Percentiles rank a stretch among this genome's conserved stretches.
Evolutionary conservation across 176 grass and related monocot species (phyloP).

Genomic region (Triticum turgidum): DNA sequence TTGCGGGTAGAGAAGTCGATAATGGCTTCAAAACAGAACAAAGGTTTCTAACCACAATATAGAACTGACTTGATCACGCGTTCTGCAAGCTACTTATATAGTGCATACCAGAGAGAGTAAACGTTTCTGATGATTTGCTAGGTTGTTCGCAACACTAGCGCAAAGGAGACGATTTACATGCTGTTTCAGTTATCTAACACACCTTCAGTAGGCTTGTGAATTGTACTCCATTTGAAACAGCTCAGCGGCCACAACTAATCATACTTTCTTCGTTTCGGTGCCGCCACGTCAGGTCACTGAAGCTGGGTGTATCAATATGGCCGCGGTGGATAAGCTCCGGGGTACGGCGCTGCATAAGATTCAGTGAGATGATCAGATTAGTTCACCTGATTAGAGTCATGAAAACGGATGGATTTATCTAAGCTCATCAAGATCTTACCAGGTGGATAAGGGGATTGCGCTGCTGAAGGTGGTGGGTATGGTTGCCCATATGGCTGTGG

Average conservation of each 20-base stretch:
- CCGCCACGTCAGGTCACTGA: slow-evolving; percentile 9
- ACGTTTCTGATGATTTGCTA: background rate
- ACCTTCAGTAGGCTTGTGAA: background rate
- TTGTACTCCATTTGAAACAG: background rate
- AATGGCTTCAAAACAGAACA: background rate
- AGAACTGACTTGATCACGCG: background rate
- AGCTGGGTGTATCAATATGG: slow-evolving; percentile 51
- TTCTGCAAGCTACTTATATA: slow-evolving; percentile 26
- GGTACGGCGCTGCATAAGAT: slow-evolving; percentile 61
- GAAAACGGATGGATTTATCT: background rate
- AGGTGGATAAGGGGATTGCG: slow-evolving; percentile 58
- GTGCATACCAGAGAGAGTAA: background rate
- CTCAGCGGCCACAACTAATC: background rate
- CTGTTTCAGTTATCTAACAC: background rate
- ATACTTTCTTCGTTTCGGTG: background rate
- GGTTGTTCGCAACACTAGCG: background rate
- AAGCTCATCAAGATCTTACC: slow-evolving; percentile 39
- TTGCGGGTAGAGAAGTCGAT: background rate
- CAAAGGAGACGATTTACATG: background rate
- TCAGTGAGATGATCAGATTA: background rate
- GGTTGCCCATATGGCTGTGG: slow-evolving; percentile 38
- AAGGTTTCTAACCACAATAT: background rate
- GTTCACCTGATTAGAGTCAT: background rate
- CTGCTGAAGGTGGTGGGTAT: slow-evolving; percentile 38
- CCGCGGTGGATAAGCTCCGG: slow-evolving; percentile 55